A percentile compares a stretch with the other conserved stretches of the same genome.
Conservation (phyloP, 352 stramenopile species). For the Pythium rishiriense region DNA sequence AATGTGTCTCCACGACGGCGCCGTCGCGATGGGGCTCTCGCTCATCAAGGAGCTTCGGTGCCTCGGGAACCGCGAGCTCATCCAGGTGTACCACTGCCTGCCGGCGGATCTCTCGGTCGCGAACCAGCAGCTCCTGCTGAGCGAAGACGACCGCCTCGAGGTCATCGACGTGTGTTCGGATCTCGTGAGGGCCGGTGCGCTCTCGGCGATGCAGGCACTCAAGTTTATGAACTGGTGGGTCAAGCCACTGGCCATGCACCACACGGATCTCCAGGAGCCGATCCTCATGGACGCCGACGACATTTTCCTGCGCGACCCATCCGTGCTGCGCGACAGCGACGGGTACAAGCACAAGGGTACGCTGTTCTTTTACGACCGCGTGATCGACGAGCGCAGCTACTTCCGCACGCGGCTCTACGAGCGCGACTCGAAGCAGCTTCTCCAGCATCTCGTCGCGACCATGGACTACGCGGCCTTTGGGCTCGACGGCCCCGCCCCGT, state of each 20-base stretch:
- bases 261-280: conserved; percentile 48
- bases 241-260: conserved; percentile 56
- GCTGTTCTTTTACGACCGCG: conserved; percentile 69
- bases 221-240: conserved; percentile 62
- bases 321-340: conserved; percentile 32
- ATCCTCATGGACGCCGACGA: conserved; percentile 62
- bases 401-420: conserved; percentile 24
- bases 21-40: conserved; percentile 51
- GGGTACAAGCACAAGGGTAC: conserved; percentile 50
- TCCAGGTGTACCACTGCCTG: conserved; percentile 49
- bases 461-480: conserved; percentile 52
- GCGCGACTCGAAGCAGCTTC: conserved; percentile 24
- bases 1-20: conserved; percentile 44
- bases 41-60: conserved; percentile 57
- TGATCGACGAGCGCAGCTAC: conserved; percentile 37
- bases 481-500: conserved; percentile 20
- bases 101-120: conserved; percentile 40
- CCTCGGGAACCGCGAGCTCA: conserved; percentile 40
- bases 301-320: conserved; percentile 44
- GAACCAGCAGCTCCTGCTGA: conserved; percentile 37
- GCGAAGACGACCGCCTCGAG: conserved; percentile 47
- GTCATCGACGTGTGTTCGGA: conserved; percentile 67
- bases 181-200: conserved; percentile 23
- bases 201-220: conserved; percentile 17
- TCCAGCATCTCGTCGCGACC: conserved; percentile 39